Evolutionary conservation across 2,329 filamentous ascomycete genomes (phyloP), one percentile per base, ranked within the genome.

Genomic region (Neurospora crassa): DNA sequence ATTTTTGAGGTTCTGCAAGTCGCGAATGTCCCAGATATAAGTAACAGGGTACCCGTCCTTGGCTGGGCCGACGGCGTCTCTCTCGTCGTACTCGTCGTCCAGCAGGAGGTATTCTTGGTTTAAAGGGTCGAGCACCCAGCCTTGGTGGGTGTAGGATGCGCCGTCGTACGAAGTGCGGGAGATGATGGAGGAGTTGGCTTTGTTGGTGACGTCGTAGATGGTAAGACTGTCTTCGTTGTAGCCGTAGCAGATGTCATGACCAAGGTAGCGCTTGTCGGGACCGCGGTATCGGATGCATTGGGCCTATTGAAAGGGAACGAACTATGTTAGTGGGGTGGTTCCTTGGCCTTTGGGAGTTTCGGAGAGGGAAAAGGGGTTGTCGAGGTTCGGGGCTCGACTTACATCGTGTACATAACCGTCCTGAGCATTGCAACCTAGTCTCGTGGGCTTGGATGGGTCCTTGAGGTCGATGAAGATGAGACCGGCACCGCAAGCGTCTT

Each of bases 401-500:
- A 63, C 53, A 29, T 63, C 53, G 53, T 63, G 53, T 1, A 89
- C 87, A 69, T 89, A 89, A 1, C 87, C 87, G 70, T 89, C 87
- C 1, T 81, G 78, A 14, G 81, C 80, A 10, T 84, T 85, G 72
- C 87, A 89, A 11, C 87, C 87, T 12, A 86, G 82, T 24, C 81
- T 83, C 29, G 79, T 83, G 0, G 87, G 87, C 40, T 87, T 86
- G 2, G 83, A 77, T 0, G 86, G 86, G 72, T 89, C 82, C 0
- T 82, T 82, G 24, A 89, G 81, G 76, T 89, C 85, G 72, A 89
- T 85, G 78, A 88, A 88, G 77, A 86, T 86, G 37, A 89, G 81
- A 7, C 87, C 87, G 34, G 79, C 78, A 70, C 75, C 75, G 70
- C 79, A 79, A n/a, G 78, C 78, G 41, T 78, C 76, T 20, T 72